Conservation (phyloP, 2,329 filamentous ascomycete genomes). For the Ilyonectria robusta region DNA sequence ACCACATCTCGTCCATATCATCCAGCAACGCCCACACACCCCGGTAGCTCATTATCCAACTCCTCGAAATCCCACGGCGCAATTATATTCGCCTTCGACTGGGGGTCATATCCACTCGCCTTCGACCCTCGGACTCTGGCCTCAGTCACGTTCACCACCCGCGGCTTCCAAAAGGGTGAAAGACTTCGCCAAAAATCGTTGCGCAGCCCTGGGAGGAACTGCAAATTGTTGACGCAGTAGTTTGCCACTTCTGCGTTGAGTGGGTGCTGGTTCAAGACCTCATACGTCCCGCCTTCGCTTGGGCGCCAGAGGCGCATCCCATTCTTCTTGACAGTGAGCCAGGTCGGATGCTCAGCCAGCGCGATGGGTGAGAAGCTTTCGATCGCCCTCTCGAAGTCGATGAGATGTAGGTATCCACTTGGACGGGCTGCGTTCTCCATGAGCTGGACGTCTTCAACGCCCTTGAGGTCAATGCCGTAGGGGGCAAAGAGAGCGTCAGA, state of each 20-base stretch:
- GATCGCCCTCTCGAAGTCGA: constrained; percentile 21
- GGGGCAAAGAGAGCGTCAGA: constrained; percentile 67
- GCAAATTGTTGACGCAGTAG: constrained; percentile 65
- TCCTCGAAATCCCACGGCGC: constrained; percentile 10
- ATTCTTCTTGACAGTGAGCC: constrained; percentile 54
- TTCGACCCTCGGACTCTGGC: constrained; percentile 51
- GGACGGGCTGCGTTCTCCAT: constrained; percentile 62
- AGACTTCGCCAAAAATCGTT: constrained; percentile 46
- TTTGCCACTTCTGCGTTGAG: constrained; percentile 53
- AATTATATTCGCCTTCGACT: background rate
- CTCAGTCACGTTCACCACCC: constrained; percentile 45
- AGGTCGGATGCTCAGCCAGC: constrained; percentile 33
- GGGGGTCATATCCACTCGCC: constrained; percentile 38
- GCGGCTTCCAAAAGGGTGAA: constrained; percentile 31
- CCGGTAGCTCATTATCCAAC: too few relatives aligned
- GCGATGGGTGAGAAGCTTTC: constrained; percentile 10
- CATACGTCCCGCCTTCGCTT: constrained; percentile 58
- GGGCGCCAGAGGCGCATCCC: constrained; percentile 58
- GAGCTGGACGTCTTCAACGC: constrained; percentile 68
- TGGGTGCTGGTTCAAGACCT: constrained; percentile 64
- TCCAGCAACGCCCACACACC: too few relatives aligned
- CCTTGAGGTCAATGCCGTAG: constrained; percentile 58
- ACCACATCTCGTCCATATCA: too few relatives aligned
- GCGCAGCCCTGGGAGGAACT: constrained; percentile 55
- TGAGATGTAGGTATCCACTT: constrained; percentile 1